Conservation (phyloP, 169 alveolate genomes). For the Eimeria sp. region DNA sequence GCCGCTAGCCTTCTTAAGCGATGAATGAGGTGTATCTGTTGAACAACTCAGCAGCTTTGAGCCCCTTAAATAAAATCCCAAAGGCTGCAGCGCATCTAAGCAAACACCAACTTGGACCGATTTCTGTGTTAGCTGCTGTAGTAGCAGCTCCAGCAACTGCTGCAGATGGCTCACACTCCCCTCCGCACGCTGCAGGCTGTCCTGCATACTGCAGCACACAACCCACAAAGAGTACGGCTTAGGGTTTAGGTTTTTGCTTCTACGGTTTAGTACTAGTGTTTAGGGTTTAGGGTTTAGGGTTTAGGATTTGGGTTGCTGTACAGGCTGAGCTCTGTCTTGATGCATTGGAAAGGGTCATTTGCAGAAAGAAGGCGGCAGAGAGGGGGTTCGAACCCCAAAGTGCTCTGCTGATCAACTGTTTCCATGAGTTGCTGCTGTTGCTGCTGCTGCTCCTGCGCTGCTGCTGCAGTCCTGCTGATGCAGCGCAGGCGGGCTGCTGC, state of each 20-base stretch:
- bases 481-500: conserved; percentile 5
- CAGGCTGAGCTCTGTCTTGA: conserved; percentile 62
- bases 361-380: conserved; percentile 48
- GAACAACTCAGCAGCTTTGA: background rate
- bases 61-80: conserved; percentile 16
- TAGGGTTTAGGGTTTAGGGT: conserved; percentile 11
- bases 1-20: background rate
- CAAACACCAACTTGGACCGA: background rate
- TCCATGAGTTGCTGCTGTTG: conserved; percentile 55
- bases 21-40: background rate
- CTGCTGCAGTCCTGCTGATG: background rate
- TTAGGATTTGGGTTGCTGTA: conserved; percentile 7
- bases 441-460: conserved; percentile 44
- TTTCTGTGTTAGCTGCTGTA: conserved; percentile 58
- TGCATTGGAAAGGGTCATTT: conserved; percentile 32
- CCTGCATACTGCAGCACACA: conserved; percentile 36
- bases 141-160: conserved; percentile 59
- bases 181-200: conserved; percentile 59
- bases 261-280: background rate
- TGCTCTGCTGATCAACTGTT: conserved; percentile 12
- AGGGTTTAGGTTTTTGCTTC: background rate
- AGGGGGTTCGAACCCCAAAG: conserved; percentile 30
- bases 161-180: conserved; percentile 12
- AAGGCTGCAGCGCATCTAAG: conserved; percentile 32
- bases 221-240: background rate